Percentiles rank a stretch among this genome's conserved stretches.
Evolutionary conservation across 345 rosid species (phyloP).

Genomic region (Ceriops decandra): DNA sequence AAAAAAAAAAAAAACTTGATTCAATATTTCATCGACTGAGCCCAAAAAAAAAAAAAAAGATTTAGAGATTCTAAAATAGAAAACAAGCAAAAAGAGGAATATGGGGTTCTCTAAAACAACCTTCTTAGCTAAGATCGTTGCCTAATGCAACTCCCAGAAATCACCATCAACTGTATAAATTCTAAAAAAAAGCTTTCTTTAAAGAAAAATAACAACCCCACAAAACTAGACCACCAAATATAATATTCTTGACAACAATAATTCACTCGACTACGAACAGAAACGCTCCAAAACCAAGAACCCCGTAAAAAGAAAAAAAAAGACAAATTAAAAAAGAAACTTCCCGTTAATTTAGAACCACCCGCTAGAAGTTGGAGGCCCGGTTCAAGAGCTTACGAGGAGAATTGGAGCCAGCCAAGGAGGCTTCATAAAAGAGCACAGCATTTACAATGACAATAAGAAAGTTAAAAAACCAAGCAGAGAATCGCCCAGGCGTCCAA

Average conservation of each 20-base stretch:
- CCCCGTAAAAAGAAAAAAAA: constrained; percentile 8
- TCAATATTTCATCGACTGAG: constrained; percentile 21
- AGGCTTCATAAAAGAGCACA: constrained; percentile 50
- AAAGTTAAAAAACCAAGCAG: constrained; percentile 9
- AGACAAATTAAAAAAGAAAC: neutral
- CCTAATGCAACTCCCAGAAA: constrained; percentile 23
- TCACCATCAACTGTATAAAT: constrained; percentile 17
- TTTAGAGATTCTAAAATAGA: constrained; percentile 5
- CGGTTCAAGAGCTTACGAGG: constrained; percentile 31
- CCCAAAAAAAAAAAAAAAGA: constrained; percentile 8
- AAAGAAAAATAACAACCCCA: neutral
- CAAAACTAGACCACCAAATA: neutral
- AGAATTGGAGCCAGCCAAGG: constrained; percentile 40
- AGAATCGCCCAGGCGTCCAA: constrained; percentile 15
- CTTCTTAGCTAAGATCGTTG: constrained; percentile 42
- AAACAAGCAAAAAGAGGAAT: neutral
- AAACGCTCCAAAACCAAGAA: neutral
- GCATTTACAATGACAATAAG: constrained; percentile 9
- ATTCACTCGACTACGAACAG: constrained; percentile 5
- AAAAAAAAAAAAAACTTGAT: constrained; percentile 12
- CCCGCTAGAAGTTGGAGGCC: constrained; percentile 17
- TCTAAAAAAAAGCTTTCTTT: constrained; percentile 7
- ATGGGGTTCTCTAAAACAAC: constrained; percentile 32
- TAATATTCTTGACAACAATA: constrained; percentile 21
- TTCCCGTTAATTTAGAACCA: neutral